A percentile compares a stretch with the other conserved stretches of the same genome.
These are phyloP conservation scores for Lasiosphaeria miniovina DNA, from an alignment of 495 filamentous ascomycete species.

Conservation along the genomic window DNA sequence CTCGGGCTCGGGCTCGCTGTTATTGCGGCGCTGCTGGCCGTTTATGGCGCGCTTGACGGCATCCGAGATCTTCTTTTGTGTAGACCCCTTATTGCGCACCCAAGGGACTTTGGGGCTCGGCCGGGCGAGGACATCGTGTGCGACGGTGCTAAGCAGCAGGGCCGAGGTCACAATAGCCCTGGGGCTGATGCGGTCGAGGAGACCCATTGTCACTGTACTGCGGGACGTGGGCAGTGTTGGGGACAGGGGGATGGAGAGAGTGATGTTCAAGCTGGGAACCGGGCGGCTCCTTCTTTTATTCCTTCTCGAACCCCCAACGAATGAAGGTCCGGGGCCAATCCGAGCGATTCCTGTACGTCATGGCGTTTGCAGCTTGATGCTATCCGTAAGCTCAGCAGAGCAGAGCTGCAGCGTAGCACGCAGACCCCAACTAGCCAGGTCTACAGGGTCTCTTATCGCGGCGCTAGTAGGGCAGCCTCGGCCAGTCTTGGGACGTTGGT, in stretches of 20 bases:
- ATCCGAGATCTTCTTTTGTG: conserved; percentile 25
- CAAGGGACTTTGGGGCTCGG: conserved; percentile 21
- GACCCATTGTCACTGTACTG: conserved; percentile 16
- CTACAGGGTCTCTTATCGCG: too few relatives aligned
- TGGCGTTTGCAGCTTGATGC: neutral
- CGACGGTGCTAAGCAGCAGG: conserved; percentile 20
- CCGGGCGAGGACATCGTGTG: conserved; percentile 20
- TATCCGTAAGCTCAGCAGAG: neutral
- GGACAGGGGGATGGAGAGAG: neutral
- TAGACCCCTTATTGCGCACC: conserved; percentile 14
- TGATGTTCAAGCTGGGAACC: neutral
- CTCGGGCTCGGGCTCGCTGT: conserved; percentile 8
- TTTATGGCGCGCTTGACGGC: conserved; percentile 23
- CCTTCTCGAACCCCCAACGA: neutral
- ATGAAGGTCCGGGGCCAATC: neutral
- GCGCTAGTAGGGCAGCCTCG: too few relatives aligned
- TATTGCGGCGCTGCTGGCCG: conserved; percentile 8
- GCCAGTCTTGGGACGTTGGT: too few relatives aligned
- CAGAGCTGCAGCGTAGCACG: neutral
- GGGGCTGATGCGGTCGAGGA: conserved; percentile 24
- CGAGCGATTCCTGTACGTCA: neutral
- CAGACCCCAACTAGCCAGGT: neutral
- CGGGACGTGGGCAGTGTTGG: neutral
- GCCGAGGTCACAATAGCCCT: conserved; percentile 21
- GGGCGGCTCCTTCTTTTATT: conserved; percentile 1